phyloP scores from a whole-genome alignment of 257 asterid genomes.

The Coffea canephora region DNA sequence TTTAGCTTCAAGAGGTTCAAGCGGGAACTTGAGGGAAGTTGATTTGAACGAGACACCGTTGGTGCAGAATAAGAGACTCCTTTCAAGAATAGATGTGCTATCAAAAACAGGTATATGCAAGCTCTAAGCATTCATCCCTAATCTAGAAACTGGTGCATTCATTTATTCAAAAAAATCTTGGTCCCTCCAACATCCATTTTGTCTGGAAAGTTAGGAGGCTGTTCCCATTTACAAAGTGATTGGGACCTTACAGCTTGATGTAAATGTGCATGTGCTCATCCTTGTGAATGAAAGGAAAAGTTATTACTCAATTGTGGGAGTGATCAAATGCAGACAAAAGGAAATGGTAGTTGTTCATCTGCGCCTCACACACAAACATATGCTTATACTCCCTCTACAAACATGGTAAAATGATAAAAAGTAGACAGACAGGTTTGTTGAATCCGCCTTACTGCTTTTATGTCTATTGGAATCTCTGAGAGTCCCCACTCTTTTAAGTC shows the following conservation, averaged over 20 bases:
- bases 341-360: too few species aligned
- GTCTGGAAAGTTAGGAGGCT: background rate
- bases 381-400: background rate
- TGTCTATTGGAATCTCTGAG: background rate
- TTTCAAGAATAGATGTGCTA: constrained; percentile 53
- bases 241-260: background rate
- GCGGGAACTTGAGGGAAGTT: constrained; percentile 64
- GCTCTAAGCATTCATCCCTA: background rate
- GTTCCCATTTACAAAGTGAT: background rate
- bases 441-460: background rate
- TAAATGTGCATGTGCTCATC: background rate
- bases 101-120: constrained; percentile 57
- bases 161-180: background rate
- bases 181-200: background rate
- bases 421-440: background rate
- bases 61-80: constrained; percentile 46
- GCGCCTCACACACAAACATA: background rate
- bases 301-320: background rate
- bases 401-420: background rate
- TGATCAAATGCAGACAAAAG: background rate
- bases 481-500: background rate
- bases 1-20: constrained; percentile 47
- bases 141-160: background rate
- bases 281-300: background rate
- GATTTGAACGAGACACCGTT: constrained; percentile 74